A percentile compares a stretch with the other conserved stretches of the same genome.
Conservation (phyloP, 1,284 basidiomycete genomes). For the Ceratobasidium sp. region DNA sequence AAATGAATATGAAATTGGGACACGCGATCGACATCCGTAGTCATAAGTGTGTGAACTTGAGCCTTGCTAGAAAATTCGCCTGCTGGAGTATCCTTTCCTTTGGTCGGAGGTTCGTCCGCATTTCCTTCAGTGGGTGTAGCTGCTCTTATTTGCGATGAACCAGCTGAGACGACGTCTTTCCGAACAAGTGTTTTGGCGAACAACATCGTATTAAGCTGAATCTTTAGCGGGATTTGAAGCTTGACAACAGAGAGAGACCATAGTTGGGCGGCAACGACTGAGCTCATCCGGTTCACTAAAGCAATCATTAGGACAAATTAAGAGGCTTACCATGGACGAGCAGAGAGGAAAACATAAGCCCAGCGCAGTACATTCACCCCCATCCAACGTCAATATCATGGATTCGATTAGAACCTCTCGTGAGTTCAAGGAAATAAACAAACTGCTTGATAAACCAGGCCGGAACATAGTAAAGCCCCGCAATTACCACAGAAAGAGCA, state of each 20-base stretch:
- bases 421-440: conserved; percentile 78
- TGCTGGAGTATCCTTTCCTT: conserved; percentile 60
- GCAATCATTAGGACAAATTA: conserved; percentile 52
- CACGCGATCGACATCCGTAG: conserved; percentile 91
- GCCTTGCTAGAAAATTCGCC: conserved; percentile 89
- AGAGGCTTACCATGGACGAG: conserved; percentile 68
- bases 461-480: conserved; percentile 82
- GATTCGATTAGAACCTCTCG: conserved; percentile 60
- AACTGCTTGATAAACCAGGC: conserved; percentile 81
- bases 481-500: conserved; percentile 72
- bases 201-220: conserved; percentile 88
- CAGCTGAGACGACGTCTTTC: conserved; percentile 83
- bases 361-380: conserved; percentile 71
- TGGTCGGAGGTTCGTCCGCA: conserved; percentile 50
- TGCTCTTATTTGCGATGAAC: conserved; percentile 45
- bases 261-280: conserved; percentile 48
- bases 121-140: conserved; percentile 51
- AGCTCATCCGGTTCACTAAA: conserved; percentile 21
- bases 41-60: conserved; percentile 90
- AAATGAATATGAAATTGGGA: conserved; percentile 87
- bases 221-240: conserved; percentile 73
- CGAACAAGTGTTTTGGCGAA: conserved; percentile 92
- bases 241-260: conserved; percentile 76
- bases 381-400: conserved; percentile 59
- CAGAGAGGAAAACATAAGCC: conserved; percentile 77